phyloP scores from a whole-genome alignment of 768 basidiomycete genomes.

The Suillus placidus region DNA sequence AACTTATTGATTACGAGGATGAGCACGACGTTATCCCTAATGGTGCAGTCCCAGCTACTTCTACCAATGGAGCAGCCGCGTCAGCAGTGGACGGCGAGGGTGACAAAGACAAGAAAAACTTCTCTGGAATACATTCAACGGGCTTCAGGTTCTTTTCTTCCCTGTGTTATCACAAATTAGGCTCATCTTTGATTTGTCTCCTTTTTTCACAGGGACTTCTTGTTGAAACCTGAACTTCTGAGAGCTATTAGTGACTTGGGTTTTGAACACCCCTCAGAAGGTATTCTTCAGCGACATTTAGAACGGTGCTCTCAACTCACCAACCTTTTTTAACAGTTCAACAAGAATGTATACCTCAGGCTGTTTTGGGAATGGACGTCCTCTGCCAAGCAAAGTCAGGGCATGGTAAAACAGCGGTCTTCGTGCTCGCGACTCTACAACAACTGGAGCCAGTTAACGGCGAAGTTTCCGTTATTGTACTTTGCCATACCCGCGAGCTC shows the following conservation, averaged over 20 bases:
- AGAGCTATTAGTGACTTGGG: slow-evolving; percentile 98
- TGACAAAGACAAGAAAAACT: slow-evolving; percentile 94
- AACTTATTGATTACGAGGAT: slow-evolving; percentile 94
- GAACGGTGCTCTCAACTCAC: slow-evolving; percentile 4
- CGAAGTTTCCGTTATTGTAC: slow-evolving; percentile 95
- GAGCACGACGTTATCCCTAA: slow-evolving; percentile 78
- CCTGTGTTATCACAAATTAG: too few relatives aligned
- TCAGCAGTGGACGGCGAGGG: slow-evolving; percentile 52
- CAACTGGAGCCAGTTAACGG: slow-evolving; percentile 98
- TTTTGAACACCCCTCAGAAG: slow-evolving; percentile 99
- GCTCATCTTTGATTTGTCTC: not conserved
- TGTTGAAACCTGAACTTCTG: slow-evolving; percentile 95
- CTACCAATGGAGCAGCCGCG: slow-evolving; percentile 51
- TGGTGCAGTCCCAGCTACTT: slow-evolving; percentile 48
- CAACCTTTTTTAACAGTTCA: slow-evolving; percentile 65
- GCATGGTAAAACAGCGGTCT: slow-evolving; percentile 98
- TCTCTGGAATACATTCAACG: slow-evolving; percentile 98
- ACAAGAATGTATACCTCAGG: slow-evolving; percentile 99
- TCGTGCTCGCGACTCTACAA: slow-evolving; percentile 96
- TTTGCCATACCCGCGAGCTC: slow-evolving; percentile 98
- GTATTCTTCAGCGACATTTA: slow-evolving; percentile 44
- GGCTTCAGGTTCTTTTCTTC: slow-evolving; percentile 80
- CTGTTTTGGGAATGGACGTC: slow-evolving; percentile 99
- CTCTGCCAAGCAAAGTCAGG: slow-evolving; percentile 99
- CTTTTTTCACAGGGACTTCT: slow-evolving; percentile 77